A percentile compares a stretch with the other conserved stretches of the same genome.
phyloP scores from a whole-genome alignment of 805 yeast species.

The Candida sonorensis region DNA sequence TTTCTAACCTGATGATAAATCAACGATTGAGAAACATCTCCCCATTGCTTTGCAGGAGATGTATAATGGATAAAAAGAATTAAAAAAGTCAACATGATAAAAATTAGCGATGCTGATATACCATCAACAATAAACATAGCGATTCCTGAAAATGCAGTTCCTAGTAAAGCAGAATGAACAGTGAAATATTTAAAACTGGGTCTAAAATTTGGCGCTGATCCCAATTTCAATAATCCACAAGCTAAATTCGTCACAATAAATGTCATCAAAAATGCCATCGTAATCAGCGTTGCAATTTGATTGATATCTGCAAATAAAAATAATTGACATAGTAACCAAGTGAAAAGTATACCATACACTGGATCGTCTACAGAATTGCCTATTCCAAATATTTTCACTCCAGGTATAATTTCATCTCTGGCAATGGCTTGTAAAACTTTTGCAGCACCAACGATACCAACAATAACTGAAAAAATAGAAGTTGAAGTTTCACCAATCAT shows the following conservation, averaged over 20 bases:
- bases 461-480: constrained; percentile 84
- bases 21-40: constrained; percentile 92
- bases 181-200: constrained; percentile 90
- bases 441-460: constrained; percentile 95
- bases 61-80: constrained; percentile 79
- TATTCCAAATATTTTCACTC: constrained; percentile 51
- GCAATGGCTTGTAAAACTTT: constrained; percentile 87
- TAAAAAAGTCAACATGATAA: constrained; percentile 55
- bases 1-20: constrained; percentile 96
- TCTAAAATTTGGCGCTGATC: constrained; percentile 97
- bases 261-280: constrained; percentile 97
- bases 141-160: constrained; percentile 58
- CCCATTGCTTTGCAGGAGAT: constrained; percentile 96
- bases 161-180: constrained; percentile 72
- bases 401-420: constrained; percentile 82
- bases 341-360: constrained; percentile 55
- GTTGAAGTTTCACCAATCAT: constrained; percentile 89
- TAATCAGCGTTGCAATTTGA: constrained; percentile 88
- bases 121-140: constrained; percentile 98
- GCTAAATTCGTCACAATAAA: constrained; percentile 92
- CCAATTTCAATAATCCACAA: constrained; percentile 78
- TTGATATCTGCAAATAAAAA: constrained; percentile 88
- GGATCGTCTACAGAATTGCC: constrained; percentile 50
- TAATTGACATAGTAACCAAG: constrained; percentile 79
- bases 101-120: constrained; percentile 71